phyloP scores from a whole-genome alignment of 2,329 filamentous ascomycete genomes.

The Corynespora cassiicola region DNA sequence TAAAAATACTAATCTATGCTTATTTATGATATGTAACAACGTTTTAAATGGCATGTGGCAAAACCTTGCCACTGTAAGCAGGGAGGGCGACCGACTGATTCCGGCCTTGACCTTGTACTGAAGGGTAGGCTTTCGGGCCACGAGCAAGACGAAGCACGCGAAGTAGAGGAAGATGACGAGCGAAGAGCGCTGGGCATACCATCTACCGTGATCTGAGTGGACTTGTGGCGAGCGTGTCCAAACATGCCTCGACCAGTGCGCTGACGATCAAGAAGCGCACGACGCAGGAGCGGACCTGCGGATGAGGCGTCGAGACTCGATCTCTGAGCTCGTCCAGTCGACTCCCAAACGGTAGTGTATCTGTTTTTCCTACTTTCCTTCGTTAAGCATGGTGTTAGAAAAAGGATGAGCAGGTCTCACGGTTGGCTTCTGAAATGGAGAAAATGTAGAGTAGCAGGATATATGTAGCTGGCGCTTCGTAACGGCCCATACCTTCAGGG shows the following conservation, averaged over 20 bases:
- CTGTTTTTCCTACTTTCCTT: constrained; percentile 17
- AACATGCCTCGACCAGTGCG: constrained; percentile 15
- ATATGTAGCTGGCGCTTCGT: constrained; percentile 17
- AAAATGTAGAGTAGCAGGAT: constrained; percentile 6
- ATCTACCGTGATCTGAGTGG: too few relatives aligned
- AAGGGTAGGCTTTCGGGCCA: too few relatives aligned
- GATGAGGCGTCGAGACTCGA: constrained; percentile 11
- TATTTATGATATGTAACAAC: background rate
- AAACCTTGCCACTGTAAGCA: too few relatives aligned
- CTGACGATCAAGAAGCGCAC: constrained; percentile 17
- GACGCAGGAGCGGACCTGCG: constrained; percentile 16
- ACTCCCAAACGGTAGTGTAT: too few relatives aligned
- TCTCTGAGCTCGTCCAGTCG: too few relatives aligned
- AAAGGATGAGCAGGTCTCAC: constrained; percentile 18
- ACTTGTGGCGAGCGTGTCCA: background rate
- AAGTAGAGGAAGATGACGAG: too few relatives aligned
- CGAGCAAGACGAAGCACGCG: too few relatives aligned
- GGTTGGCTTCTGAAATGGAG: constrained; percentile 19
- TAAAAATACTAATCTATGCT: too few relatives aligned
- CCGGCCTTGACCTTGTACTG: too few relatives aligned
- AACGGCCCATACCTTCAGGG: constrained; percentile 18
- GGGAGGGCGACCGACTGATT: too few relatives aligned
- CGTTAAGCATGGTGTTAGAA: constrained; percentile 23
- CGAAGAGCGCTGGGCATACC: too few relatives aligned
- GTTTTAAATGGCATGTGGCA: background rate